Base-by-base conservation (phyloP, 2,329 filamentous ascomycete genomes). In the Fusarium praegraminearum region DNA sequence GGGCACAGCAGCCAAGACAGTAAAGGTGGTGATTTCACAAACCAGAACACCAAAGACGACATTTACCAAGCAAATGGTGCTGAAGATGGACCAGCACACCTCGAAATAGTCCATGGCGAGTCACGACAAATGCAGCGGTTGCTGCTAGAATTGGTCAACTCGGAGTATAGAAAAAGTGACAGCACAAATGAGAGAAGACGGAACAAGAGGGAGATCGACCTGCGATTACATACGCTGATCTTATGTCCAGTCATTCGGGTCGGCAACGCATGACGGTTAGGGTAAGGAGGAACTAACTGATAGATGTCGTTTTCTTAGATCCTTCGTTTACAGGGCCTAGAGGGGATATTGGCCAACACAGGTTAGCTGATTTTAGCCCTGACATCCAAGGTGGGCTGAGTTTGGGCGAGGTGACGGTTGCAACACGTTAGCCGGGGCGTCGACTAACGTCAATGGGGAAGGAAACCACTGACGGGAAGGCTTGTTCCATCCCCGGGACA, bases 21-120 rank as follows among this genome's bases (percentile, higher is more conserved):
- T 78, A 20, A 80, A 75, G 7, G 72, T 73, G 7, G 78, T 80
- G 53, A 82, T 81, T 9, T 78, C 79, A 35, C 78, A 69, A 18
- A 82, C 74, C 43, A 80, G 71, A n/a, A 78, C 38, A 10, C 80
- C 78, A 52, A 82, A 78, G 32, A 82, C 56, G 6, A 81, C 74
- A 57, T 80, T 80, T 24, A 76, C 70, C 5, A 80, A 54, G 38
- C 81, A 81, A 56, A 83, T 78, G 35, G 78, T 80, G 69, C 79
- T 83, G 41, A 84, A 76, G 26, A 83, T 81, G 2, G 80, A 76
- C 80, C 80, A 82, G 70, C 80, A 79, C 46, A 78, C 70, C 70
- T 82, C 80, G 41, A 78, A 82, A 55, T 66, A 66, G 36, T 66
- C 62, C 62, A 65, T 65, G 26, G 20, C 38, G 9, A 18, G 32